A percentile compares a stretch with the other conserved stretches of the same genome.
Conservation (phyloP, 306 rosid genomes). For the Cucumis sativus region DNA sequence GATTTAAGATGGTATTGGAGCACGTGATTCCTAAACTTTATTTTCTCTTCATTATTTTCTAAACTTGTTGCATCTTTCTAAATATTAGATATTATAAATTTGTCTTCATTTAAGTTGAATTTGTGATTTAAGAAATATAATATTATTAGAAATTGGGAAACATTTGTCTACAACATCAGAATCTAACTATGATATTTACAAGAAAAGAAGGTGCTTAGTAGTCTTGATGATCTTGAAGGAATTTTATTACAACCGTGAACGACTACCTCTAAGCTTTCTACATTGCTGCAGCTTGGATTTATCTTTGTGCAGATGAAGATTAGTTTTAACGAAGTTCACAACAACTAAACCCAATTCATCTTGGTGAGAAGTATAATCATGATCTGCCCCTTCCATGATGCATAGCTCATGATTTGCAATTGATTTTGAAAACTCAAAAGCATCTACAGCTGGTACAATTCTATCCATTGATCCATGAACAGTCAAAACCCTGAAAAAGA, state of each 20-base stretch:
- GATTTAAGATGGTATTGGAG: too few relatives aligned
- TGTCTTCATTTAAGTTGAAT: too few relatives aligned
- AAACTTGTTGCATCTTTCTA: too few relatives aligned
- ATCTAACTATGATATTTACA: background rate
- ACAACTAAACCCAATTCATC: constrained; percentile 46
- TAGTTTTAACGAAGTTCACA: constrained; percentile 39
- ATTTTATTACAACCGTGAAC: constrained; percentile 33
- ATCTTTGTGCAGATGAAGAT: constrained; percentile 14
- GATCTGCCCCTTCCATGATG: constrained; percentile 78
- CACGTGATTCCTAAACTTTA: too few relatives aligned
- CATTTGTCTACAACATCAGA: background rate
- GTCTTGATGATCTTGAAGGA: background rate
- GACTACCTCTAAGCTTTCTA: constrained; percentile 11
- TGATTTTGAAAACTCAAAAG: constrained; percentile 49
- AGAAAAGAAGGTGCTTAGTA: background rate
- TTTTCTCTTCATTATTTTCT: too few relatives aligned
- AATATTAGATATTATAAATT: too few relatives aligned
- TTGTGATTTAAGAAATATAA: background rate
- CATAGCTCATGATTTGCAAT: constrained; percentile 49
- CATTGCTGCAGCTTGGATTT: constrained; percentile 12
- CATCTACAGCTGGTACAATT: constrained; percentile 62
- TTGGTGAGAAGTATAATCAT: constrained; percentile 53
- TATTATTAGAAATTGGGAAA: background rate
- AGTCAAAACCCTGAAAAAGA: constrained; percentile 52
- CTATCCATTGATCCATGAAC: constrained; percentile 81